phyloP scores from a whole-genome alignment of 2,329 filamentous ascomycete species.

The Bipolaris gigantea region DNA sequence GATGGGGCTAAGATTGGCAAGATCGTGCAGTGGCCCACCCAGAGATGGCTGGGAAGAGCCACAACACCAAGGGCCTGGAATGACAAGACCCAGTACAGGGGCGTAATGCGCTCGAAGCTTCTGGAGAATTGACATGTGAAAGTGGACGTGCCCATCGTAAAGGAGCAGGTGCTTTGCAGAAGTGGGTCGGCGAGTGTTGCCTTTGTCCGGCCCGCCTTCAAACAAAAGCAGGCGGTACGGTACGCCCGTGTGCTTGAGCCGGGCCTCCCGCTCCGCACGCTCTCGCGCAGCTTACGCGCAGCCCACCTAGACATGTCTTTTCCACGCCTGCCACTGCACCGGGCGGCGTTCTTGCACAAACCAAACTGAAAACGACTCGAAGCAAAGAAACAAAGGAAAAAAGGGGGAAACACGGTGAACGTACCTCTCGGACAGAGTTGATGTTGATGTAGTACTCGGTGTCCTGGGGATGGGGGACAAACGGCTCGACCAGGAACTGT shows the following conservation, averaged over 20 bases:
- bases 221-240: slow-evolving; percentile 40
- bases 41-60: slow-evolving; percentile 29
- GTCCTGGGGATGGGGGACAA: slow-evolving; percentile 91
- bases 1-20: slow-evolving; percentile 34
- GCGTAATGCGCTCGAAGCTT: slow-evolving; percentile 17
- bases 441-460: slow-evolving; percentile 99
- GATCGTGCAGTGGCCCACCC: slow-evolving; percentile 24
- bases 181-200: slow-evolving; percentile 45
- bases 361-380: slow-evolving; percentile 8
- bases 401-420: slow-evolving; percentile 46
- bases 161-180: slow-evolving; percentile 37
- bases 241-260: slow-evolving; percentile 28
- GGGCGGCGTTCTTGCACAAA: background rate
- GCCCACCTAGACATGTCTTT: slow-evolving; percentile 17
- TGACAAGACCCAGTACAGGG: slow-evolving; percentile 17
- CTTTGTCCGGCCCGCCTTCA: slow-evolving; percentile 44
- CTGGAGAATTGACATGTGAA: slow-evolving; percentile 39
- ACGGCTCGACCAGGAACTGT: slow-evolving; percentile 97
- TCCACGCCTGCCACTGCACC: slow-evolving; percentile 6
- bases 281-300: slow-evolving; percentile 8
- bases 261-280: slow-evolving; percentile 17
- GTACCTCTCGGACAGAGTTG: slow-evolving; percentile 98
- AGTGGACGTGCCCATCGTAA: slow-evolving; percentile 35
- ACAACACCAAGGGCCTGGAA: slow-evolving; percentile 36
- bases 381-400: background rate